Evolutionary conservation across 306 rosid species (phyloP).

Genomic region (Fragaria iinumae): DNA sequence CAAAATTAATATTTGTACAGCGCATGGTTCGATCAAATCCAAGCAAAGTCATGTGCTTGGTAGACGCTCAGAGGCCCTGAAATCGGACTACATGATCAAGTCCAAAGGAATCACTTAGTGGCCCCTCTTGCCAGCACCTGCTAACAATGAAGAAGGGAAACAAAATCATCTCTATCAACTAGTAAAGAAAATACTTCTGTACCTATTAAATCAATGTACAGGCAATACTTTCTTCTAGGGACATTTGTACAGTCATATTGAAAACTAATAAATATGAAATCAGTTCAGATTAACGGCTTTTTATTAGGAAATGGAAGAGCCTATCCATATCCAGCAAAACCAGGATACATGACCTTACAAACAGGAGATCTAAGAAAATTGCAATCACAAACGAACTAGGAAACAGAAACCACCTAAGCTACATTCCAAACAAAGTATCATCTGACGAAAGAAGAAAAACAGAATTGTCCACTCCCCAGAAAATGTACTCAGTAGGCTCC

Average conservation of each 20-base stretch:
- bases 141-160: not conserved
- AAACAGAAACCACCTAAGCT: not conserved
- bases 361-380: not conserved
- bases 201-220: not conserved
- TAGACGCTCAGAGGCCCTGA: not conserved
- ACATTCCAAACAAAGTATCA: not conserved
- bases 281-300: no score
- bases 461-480: not conserved
- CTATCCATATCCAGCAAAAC: not conserved
- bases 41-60: not conserved
- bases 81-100: not conserved
- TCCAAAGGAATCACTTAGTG: not conserved
- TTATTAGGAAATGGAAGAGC: not conserved
- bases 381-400: not conserved
- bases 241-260: not conserved
- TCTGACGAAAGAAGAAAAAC: no score
- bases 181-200: not conserved
- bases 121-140: not conserved
- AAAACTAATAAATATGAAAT: no score
- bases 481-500: not conserved
- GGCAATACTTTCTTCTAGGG: not conserved
- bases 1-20: not conserved
- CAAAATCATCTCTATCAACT: not conserved
- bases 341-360: not conserved
- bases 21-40: not conserved